Conservation (phyloP, 768 basidiomycete genomes). For the Lentinula detonsa region DNA sequence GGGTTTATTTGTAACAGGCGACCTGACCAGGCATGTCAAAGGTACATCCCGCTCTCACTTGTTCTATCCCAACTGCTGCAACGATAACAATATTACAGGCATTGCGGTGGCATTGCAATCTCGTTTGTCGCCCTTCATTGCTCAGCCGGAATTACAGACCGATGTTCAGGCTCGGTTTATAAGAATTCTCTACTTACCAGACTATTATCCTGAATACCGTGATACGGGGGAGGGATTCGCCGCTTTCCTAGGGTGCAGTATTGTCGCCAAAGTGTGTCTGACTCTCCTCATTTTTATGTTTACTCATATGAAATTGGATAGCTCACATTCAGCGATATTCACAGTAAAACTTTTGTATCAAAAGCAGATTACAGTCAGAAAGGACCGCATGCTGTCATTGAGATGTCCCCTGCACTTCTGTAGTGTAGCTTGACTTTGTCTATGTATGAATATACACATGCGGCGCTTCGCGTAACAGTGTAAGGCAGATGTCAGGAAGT, state of each 20-base stretch:
- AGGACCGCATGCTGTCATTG: slow-evolving; percentile 72
- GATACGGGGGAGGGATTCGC: slow-evolving; percentile 80
- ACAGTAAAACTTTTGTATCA: slow-evolving; percentile 66
- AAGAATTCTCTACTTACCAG: slow-evolving; percentile 64
- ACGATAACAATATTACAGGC: slow-evolving; percentile 29
- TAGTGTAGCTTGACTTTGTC: slow-evolving; percentile 20
- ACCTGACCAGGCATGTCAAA: slow-evolving; percentile 64
- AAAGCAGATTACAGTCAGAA: slow-evolving; percentile 71
- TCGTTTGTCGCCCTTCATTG: slow-evolving; percentile 56
- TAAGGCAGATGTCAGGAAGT: no score
- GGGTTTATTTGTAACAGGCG: slow-evolving; percentile 77
- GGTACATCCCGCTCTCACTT: slow-evolving; percentile 33
- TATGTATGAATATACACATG: neutral
- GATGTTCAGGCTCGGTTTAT: slow-evolving; percentile 69
- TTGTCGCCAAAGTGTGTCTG: slow-evolving; percentile 70
- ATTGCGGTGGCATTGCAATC: slow-evolving; percentile 66
- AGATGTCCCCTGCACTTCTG: slow-evolving; percentile 69
- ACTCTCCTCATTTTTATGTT: neutral
- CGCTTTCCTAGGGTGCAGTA: slow-evolving; percentile 76
- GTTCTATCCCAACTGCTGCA: neutral
- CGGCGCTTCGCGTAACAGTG: no score
- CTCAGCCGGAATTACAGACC: slow-evolving; percentile 59
- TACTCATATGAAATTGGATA: slow-evolving; percentile 20
- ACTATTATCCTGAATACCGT: slow-evolving; percentile 88
- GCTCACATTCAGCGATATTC: slow-evolving; percentile 71